Evolutionary conservation across 2,329 filamentous ascomycete species (phyloP).

Genomic region (Xylaria sp.): DNA sequence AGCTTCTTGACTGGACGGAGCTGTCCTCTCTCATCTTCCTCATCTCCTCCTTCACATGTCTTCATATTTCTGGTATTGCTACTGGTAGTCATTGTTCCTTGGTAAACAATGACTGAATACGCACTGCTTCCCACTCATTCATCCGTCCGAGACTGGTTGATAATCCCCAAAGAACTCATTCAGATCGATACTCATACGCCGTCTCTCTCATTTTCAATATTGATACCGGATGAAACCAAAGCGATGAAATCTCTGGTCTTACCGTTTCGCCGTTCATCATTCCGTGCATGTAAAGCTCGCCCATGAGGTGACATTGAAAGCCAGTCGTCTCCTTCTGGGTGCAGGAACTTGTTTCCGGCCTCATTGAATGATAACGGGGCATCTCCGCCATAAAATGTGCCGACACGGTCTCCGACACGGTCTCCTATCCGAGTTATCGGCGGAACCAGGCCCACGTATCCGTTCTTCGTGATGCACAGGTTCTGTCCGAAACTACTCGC

Average conservation of each 20-base stretch:
- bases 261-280: constrained; percentile 15
- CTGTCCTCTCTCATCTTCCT: too few relatives aligned
- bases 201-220: not conserved
- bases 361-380: constrained; percentile 4
- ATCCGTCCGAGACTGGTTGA: not conserved
- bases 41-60: too few relatives aligned
- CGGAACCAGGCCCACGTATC: constrained; percentile 11
- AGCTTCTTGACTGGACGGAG: too few relatives aligned
- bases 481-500: constrained; percentile 8
- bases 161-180: not conserved
- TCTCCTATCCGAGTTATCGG: constrained; percentile 11
- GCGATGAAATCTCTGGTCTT: not conserved
- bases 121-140: not conserved
- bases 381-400: constrained; percentile 10
- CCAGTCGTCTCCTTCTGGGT: not conserved
- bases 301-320: constrained; percentile 10
- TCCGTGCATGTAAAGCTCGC: constrained; percentile 16
- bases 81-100: too few relatives aligned
- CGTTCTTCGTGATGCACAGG: constrained; percentile 10
- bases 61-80: too few relatives aligned
- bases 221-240: constrained; percentile 12
- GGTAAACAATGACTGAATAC: not conserved
- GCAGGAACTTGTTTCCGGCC: not conserved
- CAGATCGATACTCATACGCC: not conserved
- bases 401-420: constrained; percentile 6